Conservation (phyloP, 1,139 yeast species). For the Chernovozyma aurita region DNA sequence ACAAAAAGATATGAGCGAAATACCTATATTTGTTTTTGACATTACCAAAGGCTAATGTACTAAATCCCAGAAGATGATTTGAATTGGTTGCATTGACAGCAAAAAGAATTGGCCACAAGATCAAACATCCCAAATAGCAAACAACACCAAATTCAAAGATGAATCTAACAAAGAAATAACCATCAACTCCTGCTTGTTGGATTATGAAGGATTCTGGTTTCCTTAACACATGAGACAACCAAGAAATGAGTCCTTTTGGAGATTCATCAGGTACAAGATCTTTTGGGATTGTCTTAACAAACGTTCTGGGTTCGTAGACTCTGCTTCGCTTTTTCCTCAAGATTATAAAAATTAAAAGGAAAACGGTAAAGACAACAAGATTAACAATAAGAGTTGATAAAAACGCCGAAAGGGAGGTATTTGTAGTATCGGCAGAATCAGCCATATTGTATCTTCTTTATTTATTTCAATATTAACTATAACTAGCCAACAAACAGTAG, state of each 20-base stretch:
- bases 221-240: constrained; percentile 49
- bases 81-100: constrained; percentile 90
- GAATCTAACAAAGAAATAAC: constrained; percentile 80
- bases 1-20: constrained; percentile 68
- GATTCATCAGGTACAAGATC: constrained; percentile 48
- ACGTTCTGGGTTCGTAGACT: constrained; percentile 78
- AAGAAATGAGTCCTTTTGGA: constrained; percentile 51
- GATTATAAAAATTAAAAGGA: constrained; percentile 53
- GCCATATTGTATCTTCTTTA: constrained; percentile 7
- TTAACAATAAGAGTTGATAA: constrained; percentile 37
- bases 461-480: not conserved
- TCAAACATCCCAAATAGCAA: constrained; percentile 57
- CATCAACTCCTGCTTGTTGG: constrained; percentile 75
- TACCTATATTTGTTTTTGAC: constrained; percentile 56
- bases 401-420: constrained; percentile 36
- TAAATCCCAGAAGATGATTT: constrained; percentile 49
- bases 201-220: constrained; percentile 67
- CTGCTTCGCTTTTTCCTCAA: constrained; percentile 62
- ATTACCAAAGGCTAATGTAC: constrained; percentile 58
- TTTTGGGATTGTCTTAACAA: constrained; percentile 37
- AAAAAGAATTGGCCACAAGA: constrained; percentile 72
- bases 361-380: constrained; percentile 48
- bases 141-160: constrained; percentile 58
- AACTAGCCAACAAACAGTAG: not conserved
- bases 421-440: constrained; percentile 1